Percentiles rank a stretch among this genome's conserved stretches.
phyloP scores from a whole-genome alignment of 2,329 filamentous ascomycete species.

The Fusarium nematophilum region DNA sequence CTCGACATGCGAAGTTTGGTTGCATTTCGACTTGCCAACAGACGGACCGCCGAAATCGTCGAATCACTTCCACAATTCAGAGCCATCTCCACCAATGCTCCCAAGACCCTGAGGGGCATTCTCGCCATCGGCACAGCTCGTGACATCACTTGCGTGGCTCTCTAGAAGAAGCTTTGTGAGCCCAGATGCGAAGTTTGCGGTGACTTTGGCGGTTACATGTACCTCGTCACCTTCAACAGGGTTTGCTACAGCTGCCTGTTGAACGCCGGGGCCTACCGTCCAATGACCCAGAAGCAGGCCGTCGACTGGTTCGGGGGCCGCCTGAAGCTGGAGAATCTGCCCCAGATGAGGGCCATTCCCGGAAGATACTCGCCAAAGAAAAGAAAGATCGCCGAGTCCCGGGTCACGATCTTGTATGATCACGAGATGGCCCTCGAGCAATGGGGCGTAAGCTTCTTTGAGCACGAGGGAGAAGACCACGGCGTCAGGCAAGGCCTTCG shows the following conservation, averaged over 20 bases:
- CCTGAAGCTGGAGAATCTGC: background rate
- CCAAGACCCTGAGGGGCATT: background rate
- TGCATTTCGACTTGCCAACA: background rate
- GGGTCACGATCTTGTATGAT: background rate
- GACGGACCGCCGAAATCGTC: background rate
- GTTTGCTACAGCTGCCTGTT: constrained; percentile 3
- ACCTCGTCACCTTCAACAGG: constrained; percentile 16
- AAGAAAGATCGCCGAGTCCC: background rate
- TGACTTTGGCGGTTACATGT: constrained; percentile 8
- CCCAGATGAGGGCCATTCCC: background rate
- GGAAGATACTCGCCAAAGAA: background rate
- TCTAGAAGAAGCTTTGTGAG: constrained; percentile 1
- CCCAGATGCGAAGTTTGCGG: background rate
- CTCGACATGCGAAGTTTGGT: background rate
- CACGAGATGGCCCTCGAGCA: background rate
- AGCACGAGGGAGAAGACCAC: no score
- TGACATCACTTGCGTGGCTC: background rate
- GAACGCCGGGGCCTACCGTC: background rate
- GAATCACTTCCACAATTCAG: background rate
- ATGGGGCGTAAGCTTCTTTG: no score
- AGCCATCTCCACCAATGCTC: background rate
- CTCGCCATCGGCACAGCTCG: background rate
- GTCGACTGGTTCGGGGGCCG: background rate
- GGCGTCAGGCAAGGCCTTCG: no score
- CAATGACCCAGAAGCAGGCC: background rate